These are phyloP conservation scores for Phytophthora quininea DNA, from an alignment of 352 stramenopile species.

Conservation along the genomic window DNA sequence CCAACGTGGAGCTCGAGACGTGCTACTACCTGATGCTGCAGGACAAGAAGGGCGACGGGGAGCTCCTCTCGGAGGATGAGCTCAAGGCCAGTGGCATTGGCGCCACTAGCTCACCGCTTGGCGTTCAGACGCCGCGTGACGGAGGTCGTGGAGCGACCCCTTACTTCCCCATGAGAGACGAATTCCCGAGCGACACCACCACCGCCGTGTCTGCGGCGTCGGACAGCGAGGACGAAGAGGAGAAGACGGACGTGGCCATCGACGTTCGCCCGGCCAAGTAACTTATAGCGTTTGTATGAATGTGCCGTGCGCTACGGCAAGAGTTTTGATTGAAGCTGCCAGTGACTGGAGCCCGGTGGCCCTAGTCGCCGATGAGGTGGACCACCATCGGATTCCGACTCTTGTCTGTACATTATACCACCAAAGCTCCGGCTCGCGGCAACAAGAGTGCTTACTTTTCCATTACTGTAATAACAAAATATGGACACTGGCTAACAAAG, in stretches of 20 bases:
- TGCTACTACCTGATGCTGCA: conserved; percentile 47
- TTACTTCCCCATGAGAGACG: conserved; percentile 35
- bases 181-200: conserved; percentile 35
- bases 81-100: conserved; percentile 14
- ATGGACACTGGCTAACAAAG: no score
- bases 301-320: background rate
- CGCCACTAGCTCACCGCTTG: conserved; percentile 20
- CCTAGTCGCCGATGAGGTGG: background rate
- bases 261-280: conserved; percentile 22
- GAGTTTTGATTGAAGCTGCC: background rate
- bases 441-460: no score
- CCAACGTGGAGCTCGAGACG: conserved; percentile 42
- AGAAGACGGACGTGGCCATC: conserved; percentile 30
- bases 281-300: conserved; percentile 2
- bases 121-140: conserved; percentile 1
- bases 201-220: background rate
- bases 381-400: no score
- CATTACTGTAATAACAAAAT: no score
- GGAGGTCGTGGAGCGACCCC: conserved; percentile 12
- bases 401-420: background rate
- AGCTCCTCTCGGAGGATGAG: conserved; percentile 20
- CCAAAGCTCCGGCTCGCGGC: background rate
- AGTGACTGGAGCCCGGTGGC: background rate
- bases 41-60: conserved; percentile 25
- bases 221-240: conserved; percentile 6